Percentiles rank a stretch among this genome's conserved stretches.
phyloP scores from a whole-genome alignment of 2,329 filamentous ascomycete species.

The Colletotrichum sp. region DNA sequence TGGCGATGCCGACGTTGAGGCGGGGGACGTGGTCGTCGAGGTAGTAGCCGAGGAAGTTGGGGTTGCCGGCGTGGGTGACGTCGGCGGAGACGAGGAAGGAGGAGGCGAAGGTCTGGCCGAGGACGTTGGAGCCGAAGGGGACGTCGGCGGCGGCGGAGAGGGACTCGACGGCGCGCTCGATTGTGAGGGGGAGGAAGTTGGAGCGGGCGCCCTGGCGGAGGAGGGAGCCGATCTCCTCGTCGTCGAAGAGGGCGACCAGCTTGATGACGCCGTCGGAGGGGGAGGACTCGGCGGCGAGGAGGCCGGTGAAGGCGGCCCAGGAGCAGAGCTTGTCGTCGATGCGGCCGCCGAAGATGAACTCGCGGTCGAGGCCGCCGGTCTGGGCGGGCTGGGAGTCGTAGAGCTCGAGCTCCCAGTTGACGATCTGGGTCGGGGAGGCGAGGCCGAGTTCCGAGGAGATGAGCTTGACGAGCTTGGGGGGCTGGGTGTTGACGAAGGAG shows the following conservation, averaged over 20 bases:
- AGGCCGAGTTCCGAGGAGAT: slow-evolving; percentile 83
- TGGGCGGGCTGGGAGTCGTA: slow-evolving; percentile 89
- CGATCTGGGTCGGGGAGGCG: slow-evolving; percentile 72
- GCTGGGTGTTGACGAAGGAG: slow-evolving; percentile 83
- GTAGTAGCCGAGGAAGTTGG: slow-evolving; percentile 88
- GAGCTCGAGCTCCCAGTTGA: slow-evolving; percentile 97
- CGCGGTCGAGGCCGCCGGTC: slow-evolving; percentile 83
- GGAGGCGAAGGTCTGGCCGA: slow-evolving; percentile 86
- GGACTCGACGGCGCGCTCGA: slow-evolving; percentile 82
- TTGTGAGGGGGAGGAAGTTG: slow-evolving; percentile 83
- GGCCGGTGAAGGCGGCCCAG: slow-evolving; percentile 85
- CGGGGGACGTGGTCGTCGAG: slow-evolving; percentile 85
- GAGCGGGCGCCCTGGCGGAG: slow-evolving; percentile 88
- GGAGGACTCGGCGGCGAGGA: slow-evolving; percentile 70
- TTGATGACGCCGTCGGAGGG: slow-evolving; percentile 75
- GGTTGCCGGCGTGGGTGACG: slow-evolving; percentile 92
- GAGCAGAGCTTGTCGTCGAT: slow-evolving; percentile 99
- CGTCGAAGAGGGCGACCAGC: slow-evolving; percentile 92
- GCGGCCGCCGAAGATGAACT: slow-evolving; percentile 93
- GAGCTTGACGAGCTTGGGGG: slow-evolving; percentile 81
- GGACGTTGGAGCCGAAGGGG: slow-evolving; percentile 61
- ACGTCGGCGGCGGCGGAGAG: slow-evolving; percentile 49
- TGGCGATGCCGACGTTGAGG: slow-evolving; percentile 84
- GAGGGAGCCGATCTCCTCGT: slow-evolving; percentile 93
- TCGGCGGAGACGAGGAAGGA: slow-evolving; percentile 93